Percentiles rank a stretch among this genome's conserved stretches.
Conservation (phyloP, 805 yeast species). For the Yamadazyma phyllophila region DNA sequence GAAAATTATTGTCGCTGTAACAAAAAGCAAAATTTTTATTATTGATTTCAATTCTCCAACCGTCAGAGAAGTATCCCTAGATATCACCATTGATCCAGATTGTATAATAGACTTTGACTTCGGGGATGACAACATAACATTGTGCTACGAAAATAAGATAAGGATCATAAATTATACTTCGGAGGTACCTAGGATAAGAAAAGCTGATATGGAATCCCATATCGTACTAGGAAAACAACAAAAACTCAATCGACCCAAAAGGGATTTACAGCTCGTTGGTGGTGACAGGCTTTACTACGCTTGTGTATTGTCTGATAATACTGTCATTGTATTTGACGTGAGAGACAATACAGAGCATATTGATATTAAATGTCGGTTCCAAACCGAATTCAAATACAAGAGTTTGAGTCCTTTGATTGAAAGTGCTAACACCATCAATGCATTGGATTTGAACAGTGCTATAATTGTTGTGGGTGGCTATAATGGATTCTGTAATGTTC, state of each 20-base stretch:
- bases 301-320: conserved; percentile 38
- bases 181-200: background rate
- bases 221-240: conserved; percentile 16
- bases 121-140: conserved; percentile 27
- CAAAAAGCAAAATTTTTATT: conserved; percentile 16
- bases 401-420: conserved; percentile 9
- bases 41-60: conserved; percentile 17
- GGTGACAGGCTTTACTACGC: conserved; percentile 41
- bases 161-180: conserved; percentile 23
- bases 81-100: background rate
- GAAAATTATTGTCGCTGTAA: conserved; percentile 20
- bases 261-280: conserved; percentile 30
- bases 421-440: conserved; percentile 15
- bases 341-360: conserved; percentile 24
- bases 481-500: conserved; percentile 42
- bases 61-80: conserved; percentile 5
- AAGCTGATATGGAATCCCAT: background rate
- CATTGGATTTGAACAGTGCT: conserved; percentile 33
- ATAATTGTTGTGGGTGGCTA: conserved; percentile 40
- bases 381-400: conserved; percentile 23
- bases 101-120: conserved; percentile 31
- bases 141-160: conserved; percentile 19
- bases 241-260: conserved; percentile 1
- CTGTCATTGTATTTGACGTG: conserved; percentile 42
- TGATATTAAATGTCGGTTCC: conserved; percentile 17